A percentile compares a stretch with the other conserved stretches of the same genome.
Conservation (phyloP, 2,329 filamentous ascomycete genomes). For the Stachybotrys elegans region DNA sequence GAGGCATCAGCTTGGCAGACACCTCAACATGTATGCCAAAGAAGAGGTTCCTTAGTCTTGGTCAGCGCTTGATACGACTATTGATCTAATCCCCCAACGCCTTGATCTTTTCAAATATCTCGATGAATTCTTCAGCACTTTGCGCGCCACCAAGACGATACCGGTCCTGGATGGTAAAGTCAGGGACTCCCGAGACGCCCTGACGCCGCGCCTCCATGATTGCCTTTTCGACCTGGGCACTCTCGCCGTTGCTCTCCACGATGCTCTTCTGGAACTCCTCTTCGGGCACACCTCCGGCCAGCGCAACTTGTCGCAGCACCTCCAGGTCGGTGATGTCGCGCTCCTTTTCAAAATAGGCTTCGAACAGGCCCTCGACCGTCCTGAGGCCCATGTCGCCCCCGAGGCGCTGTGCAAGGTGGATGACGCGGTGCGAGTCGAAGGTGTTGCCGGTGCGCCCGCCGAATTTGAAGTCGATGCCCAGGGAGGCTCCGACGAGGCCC, state of each 20-base stretch:
- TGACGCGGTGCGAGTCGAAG: slow-evolving; percentile 67
- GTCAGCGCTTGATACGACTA: too few relatives aligned
- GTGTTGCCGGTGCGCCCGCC: slow-evolving; percentile 70
- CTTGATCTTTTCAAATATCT: slow-evolving; percentile 57
- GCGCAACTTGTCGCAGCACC: slow-evolving; percentile 29
- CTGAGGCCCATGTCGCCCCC: slow-evolving; percentile 48
- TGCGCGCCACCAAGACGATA: slow-evolving; percentile 67
- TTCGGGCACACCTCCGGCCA: slow-evolving; percentile 40
- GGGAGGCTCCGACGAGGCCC: slow-evolving; percentile 20
- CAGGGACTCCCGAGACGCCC: slow-evolving; percentile 61
- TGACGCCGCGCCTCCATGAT: slow-evolving; percentile 19
- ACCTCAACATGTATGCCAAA: too few relatives aligned
- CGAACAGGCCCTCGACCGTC: slow-evolving; percentile 42
- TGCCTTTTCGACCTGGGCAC: slow-evolving; percentile 25
- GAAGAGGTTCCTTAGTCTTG: background rate
- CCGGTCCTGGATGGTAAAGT: slow-evolving; percentile 64
- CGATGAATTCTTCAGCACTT: slow-evolving; percentile 58
- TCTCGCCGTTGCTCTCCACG: slow-evolving; percentile 44
- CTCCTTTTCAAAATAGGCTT: slow-evolving; percentile 37
- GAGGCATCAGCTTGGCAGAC: too few relatives aligned
- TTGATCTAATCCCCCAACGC: slow-evolving; percentile 16
- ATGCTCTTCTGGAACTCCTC: slow-evolving; percentile 29
- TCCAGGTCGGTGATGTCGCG: slow-evolving; percentile 35
- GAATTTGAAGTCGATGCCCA: slow-evolving; percentile 46
- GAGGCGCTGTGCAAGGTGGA: slow-evolving; percentile 43